Percentiles rank a stretch among this genome's conserved stretches.
These are phyloP conservation scores for Leccinum ponderosum DNA, from an alignment of 1,284 basidiomycete species.

Conservation along the genomic window DNA sequence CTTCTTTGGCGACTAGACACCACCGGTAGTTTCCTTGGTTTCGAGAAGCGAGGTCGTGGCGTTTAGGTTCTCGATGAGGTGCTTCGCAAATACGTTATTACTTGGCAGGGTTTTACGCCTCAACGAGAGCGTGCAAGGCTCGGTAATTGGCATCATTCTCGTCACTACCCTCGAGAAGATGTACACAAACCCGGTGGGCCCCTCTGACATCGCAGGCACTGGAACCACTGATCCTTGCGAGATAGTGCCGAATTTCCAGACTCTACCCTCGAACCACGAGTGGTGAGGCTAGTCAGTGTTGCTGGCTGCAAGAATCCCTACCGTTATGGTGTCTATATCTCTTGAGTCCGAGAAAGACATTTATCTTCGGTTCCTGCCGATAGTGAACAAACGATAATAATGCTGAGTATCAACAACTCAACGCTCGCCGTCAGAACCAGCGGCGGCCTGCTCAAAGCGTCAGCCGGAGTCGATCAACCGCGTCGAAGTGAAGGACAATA, in stretches of 20 bases:
- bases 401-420: conserved; percentile 29
- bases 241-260: conserved; percentile 30
- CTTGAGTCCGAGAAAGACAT: conserved; percentile 26
- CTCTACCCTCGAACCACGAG: conserved; percentile 15
- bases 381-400: neutral
- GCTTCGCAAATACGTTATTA: conserved; percentile 63
- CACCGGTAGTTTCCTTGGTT: no score
- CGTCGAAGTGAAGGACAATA: conserved; percentile 78
- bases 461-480: conserved; percentile 44
- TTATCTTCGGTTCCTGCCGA: conserved; percentile 7
- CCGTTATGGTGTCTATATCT: conserved; percentile 17
- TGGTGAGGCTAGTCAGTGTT: conserved; percentile 24
- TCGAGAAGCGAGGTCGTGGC: no score
- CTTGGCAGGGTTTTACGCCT: conserved; percentile 79
- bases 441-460: conserved; percentile 63
- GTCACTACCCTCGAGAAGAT: conserved; percentile 55
- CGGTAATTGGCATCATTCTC: conserved; percentile 73
- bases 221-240: conserved; percentile 68
- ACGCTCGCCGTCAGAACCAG: conserved; percentile 57
- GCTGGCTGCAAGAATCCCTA: conserved; percentile 11
- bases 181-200: conserved; percentile 91
- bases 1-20: no score
- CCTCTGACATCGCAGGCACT: conserved; percentile 68
- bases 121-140: conserved; percentile 39
- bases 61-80: conserved; percentile 67